Conservation (phyloP, 108 stramenopile species). For the Chaetoceros muelleri region DNA sequence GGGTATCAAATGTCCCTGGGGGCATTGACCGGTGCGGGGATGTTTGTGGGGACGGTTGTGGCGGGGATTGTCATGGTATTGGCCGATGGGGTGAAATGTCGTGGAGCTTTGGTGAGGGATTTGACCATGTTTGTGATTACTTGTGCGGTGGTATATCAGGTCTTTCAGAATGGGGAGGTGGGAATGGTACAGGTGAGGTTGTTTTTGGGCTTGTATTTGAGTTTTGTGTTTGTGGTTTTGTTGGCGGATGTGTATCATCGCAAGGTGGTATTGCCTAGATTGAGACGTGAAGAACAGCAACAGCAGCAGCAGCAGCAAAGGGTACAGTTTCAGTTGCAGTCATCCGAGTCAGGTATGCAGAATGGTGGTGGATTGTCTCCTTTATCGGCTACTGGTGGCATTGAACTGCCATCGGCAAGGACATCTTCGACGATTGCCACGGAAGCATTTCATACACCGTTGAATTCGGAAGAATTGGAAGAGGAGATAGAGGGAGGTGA, state of each 20-base stretch:
- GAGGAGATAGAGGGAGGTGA: too few species aligned
- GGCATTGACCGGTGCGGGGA: constrained; percentile 88
- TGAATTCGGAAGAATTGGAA: background rate
- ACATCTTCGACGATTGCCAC: background rate
- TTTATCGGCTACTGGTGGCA: background rate
- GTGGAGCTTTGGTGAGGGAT: constrained; percentile 80
- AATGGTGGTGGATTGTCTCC: background rate
- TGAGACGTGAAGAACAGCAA: constrained; percentile 17
- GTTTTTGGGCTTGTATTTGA: constrained; percentile 49
- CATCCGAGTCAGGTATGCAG: background rate
- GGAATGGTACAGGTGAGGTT: constrained; percentile 41
- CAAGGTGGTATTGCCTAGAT: constrained; percentile 63
- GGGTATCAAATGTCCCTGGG: constrained; percentile 82
- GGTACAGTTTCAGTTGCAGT: constrained; percentile 1
- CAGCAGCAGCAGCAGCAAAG: constrained; percentile 29
- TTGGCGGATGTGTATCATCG: constrained; percentile 83
- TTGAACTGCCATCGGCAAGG: background rate
- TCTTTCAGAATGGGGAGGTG: constrained; percentile 35
- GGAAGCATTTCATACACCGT: constrained; percentile 5
- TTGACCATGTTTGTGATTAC: constrained; percentile 53
- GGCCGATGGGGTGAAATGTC: constrained; percentile 65
- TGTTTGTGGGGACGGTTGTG: constrained; percentile 84
- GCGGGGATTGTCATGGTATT: constrained; percentile 67
- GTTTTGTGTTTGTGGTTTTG: constrained; percentile 67
- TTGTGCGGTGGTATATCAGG: constrained; percentile 41